These are phyloP conservation scores for Candida namnaoensis DNA, from an alignment of 805 yeast species.

Conservation along the genomic window DNA sequence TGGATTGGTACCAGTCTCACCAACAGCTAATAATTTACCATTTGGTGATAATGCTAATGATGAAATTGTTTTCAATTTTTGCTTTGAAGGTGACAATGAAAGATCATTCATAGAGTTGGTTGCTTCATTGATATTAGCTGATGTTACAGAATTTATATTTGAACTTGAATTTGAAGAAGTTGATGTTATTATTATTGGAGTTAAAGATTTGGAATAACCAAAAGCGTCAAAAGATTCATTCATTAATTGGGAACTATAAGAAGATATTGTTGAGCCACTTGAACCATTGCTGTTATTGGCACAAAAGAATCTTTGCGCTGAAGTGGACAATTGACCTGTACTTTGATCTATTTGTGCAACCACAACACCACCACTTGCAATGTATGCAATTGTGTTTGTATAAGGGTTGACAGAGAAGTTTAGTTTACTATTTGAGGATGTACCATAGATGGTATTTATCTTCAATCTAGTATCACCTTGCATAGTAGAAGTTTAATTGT, in stretches of 20 bases:
- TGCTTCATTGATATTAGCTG: too few species aligned
- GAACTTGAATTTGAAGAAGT: constrained; percentile 1
- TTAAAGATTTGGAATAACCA: neutral
- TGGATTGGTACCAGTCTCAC: constrained; percentile 66
- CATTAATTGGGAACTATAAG: neutral
- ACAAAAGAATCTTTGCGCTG: constrained; percentile 41
- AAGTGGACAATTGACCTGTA: constrained; percentile 8
- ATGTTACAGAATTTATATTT: neutral
- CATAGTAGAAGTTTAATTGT: neutral
- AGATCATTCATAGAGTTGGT: constrained; percentile 1
- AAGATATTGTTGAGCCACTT: neutral
- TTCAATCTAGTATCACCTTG: neutral
- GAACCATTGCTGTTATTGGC: constrained; percentile 25
- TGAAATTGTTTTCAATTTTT: constrained; percentile 41
- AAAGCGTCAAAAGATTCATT: neutral
- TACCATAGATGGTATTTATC: constrained; percentile 31
- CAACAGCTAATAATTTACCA: constrained; percentile 48
- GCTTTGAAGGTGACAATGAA: constrained; percentile 11
- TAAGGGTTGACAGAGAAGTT: constrained; percentile 27
- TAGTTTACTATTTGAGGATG: constrained; percentile 33
- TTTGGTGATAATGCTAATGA: constrained; percentile 55
- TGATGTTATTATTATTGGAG: constrained; percentile 1
- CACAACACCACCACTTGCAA: constrained; percentile 55
- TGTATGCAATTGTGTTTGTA: constrained; percentile 37
- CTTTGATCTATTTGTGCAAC: constrained; percentile 26